phyloP scores from a whole-genome alignment of 225 moss, liverwort and hornwort species.

The Sphagnum contortum region DNA sequence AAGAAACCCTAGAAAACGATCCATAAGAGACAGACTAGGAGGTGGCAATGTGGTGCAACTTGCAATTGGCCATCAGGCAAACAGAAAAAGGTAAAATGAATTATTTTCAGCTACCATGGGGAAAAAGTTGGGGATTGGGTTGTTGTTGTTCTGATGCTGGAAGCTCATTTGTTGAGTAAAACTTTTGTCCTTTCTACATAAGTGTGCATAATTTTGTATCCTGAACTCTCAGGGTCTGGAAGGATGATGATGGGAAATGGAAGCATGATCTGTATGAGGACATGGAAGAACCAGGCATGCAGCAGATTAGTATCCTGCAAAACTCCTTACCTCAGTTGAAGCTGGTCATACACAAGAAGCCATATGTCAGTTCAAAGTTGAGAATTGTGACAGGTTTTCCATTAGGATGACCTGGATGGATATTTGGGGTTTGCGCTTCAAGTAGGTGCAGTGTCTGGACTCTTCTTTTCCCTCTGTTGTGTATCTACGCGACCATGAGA shows the following conservation, averaged over 20 bases:
- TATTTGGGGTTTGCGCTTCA: no score
- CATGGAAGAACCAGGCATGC: constrained; percentile 41
- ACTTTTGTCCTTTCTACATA: neutral
- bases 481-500: no score
- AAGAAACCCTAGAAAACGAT: constrained; percentile 57
- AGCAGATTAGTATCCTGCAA: constrained; percentile 60
- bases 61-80: constrained; percentile 21
- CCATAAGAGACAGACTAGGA: constrained; percentile 66
- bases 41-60: constrained; percentile 47
- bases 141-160: no score
- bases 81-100: constrained; percentile 41
- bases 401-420: no score
- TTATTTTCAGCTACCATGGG: neutral
- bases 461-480: no score
- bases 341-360: no score
- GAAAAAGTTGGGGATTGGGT: no score
- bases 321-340: no score
- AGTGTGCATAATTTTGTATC: neutral
- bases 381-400: no score
- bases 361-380: no score
- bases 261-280: constrained; percentile 89
- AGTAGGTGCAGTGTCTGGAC: no score
- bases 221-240: constrained; percentile 33
- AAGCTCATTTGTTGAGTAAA: no score
- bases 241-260: constrained; percentile 67